A percentile compares a stretch with the other conserved stretches of the same genome.
These are phyloP conservation scores for Quercus agrifolia DNA, from an alignment of 306 rosid genomes.

Conservation along the genomic window DNA sequence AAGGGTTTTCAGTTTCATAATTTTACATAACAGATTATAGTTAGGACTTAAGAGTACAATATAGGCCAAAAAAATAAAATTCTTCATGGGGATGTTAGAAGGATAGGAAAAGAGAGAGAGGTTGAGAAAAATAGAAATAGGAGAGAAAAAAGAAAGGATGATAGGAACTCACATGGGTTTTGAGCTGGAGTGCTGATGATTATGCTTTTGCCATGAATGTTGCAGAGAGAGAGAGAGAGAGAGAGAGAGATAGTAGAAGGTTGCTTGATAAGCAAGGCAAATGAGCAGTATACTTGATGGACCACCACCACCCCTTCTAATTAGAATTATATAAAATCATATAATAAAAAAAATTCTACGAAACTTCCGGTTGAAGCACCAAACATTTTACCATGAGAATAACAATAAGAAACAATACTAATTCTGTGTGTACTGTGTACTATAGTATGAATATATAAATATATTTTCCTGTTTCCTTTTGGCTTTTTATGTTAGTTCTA, in stretches of 20 bases:
- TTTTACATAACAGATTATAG: conserved; percentile 24
- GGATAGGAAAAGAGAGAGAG: conserved; percentile 16
- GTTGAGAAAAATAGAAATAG: conserved; percentile 22
- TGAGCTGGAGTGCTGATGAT: conserved; percentile 79
- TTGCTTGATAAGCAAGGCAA: conserved; percentile 95
- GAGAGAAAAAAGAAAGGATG: conserved; percentile 40
- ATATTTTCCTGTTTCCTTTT: neutral
- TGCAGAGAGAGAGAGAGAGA: conserved; percentile 37
- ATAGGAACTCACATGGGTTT: conserved; percentile 76
- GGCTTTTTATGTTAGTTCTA: conserved; percentile 16
- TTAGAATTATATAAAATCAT: conserved; percentile 31
- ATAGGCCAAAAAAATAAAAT: neutral
- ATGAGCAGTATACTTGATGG: conserved; percentile 78
- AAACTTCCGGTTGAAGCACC: conserved; percentile 54
- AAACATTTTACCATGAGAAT: conserved; percentile 12
- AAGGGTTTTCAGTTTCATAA: conserved; percentile 23
- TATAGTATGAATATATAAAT: neutral
- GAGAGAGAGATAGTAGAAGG: conserved; percentile 32
- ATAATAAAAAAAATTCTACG: neutral
- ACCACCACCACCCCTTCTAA: conserved; percentile 77
- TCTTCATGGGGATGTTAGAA: neutral
- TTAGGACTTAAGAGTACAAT: conserved; percentile 1
- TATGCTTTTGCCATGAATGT: conserved; percentile 90
- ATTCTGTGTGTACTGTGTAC: conserved; percentile 1
- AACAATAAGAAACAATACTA: conserved; percentile 7